Evolutionary conservation across 1,284 basidiomycete genomes (phyloP).

Genomic region (Ustilago nuda): DNA sequence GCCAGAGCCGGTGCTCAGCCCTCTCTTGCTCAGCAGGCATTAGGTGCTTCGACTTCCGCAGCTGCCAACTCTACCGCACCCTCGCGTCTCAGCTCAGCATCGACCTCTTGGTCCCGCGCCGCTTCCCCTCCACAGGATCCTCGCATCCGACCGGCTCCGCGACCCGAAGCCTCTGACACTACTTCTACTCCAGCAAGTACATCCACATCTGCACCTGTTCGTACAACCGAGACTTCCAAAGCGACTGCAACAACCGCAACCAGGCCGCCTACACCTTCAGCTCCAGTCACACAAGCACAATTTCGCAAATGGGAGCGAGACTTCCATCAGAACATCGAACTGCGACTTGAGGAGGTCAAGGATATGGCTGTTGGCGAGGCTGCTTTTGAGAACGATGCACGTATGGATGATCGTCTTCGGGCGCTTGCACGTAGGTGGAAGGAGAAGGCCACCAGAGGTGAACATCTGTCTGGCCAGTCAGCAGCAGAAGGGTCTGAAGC

Average conservation of each 20-base stretch:
- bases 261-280: background rate
- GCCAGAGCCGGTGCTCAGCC: background rate
- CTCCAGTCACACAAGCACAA: slow-evolving; percentile 22
- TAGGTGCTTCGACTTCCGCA: background rate
- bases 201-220: background rate
- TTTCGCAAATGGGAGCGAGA: slow-evolving; percentile 25
- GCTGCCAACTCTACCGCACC: slow-evolving; percentile 12
- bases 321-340: slow-evolving; percentile 20
- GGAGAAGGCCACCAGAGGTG: slow-evolving; percentile 1
- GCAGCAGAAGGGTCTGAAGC: slow-evolving; percentile 1
- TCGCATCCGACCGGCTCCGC: slow-evolving; percentile 8
- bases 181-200: slow-evolving; percentile 3
- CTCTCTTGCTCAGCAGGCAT: background rate
- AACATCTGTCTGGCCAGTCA: background rate
- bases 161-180: background rate
- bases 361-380: slow-evolving; percentile 30
- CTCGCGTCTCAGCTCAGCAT: slow-evolving; percentile 7
- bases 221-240: background rate
- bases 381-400: slow-evolving; percentile 18
- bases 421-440: slow-evolving; percentile 17
- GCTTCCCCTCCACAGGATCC: slow-evolving; percentile 17
- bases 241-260: background rate
- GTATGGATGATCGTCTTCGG: slow-evolving; percentile 25
- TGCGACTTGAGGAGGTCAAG: slow-evolving; percentile 31
- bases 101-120: background rate